These are phyloP conservation scores for Allium cepa DNA, from an alignment of 106 monocot genomes.

Conservation along the genomic window DNA sequence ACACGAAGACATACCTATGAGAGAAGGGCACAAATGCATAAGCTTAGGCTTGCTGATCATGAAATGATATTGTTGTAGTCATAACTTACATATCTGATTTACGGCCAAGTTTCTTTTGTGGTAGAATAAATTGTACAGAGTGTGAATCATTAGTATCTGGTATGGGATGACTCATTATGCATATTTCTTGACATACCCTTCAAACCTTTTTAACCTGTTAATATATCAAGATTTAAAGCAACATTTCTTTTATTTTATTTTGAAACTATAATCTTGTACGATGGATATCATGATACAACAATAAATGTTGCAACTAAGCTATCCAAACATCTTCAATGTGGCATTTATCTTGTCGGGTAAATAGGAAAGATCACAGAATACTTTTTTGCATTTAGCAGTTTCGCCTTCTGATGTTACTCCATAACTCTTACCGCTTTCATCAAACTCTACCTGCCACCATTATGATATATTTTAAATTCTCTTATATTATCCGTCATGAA, in stretches of 20 bases:
- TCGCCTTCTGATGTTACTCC: slow-evolving; percentile 88
- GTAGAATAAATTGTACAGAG: slow-evolving; percentile 83
- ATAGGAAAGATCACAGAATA: slow-evolving; percentile 87
- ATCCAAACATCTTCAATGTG: no score
- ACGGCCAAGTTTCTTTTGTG: slow-evolving; percentile 68
- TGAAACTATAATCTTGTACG: not conserved
- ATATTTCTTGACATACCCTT: slow-evolving; percentile 70
- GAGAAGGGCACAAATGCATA: not conserved
- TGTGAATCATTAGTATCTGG: slow-evolving; percentile 68
- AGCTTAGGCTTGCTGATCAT: not conserved
- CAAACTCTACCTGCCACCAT: slow-evolving; percentile 65
- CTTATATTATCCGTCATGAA: not conserved
- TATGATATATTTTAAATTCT: not conserved
- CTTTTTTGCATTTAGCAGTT: slow-evolving; percentile 71
- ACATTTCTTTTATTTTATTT: not conserved
- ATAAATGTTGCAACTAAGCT: no score
- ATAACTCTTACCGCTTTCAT: slow-evolving; percentile 57
- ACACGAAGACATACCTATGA: slow-evolving; percentile 76
- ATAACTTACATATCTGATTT: slow-evolving; percentile 74
- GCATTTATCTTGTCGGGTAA: slow-evolving; percentile 57
- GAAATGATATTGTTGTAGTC: not conserved
- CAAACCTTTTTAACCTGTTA: slow-evolving; percentile 78
- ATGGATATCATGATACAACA: no score
- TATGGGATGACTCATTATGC: slow-evolving; percentile 84
- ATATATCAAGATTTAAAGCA: not conserved